Percentiles rank a stretch among this genome's conserved stretches.
Evolutionary conservation across 257 asterid species (phyloP).

Genomic region (Solanum pimpinellifolium): DNA sequence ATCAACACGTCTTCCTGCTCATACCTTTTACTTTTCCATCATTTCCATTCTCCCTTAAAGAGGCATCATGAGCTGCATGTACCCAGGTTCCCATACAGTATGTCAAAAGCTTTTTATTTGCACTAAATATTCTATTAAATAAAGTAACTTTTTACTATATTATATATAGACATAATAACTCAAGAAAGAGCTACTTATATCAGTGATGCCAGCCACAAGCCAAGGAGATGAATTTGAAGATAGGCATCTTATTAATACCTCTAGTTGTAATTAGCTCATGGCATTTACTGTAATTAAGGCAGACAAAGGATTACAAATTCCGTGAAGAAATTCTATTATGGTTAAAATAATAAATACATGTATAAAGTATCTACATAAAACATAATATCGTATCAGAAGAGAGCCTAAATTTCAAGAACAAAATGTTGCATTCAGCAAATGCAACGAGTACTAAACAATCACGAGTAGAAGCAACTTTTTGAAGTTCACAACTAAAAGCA

Average conservation of each 20-base stretch:
- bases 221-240: background rate
- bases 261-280: background rate
- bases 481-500: background rate
- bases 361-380: background rate
- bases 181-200: background rate
- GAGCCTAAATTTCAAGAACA: background rate
- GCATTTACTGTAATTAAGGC: background rate
- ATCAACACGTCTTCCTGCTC: conserved; percentile 45
- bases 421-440: background rate
- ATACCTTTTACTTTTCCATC: conserved; percentile 75
- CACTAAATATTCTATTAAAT: background rate
- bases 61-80: background rate
- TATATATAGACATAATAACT: background rate
- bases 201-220: background rate
- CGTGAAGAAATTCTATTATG: background rate
- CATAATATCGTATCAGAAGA: background rate
- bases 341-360: background rate
- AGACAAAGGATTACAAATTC: background rate
- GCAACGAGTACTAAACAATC: background rate
- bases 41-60: conserved; percentile 28
- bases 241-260: background rate
- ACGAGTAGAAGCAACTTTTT: background rate
- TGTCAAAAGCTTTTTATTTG: background rate
- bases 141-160: background rate
- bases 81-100: background rate